Evolutionary conservation across 2,329 filamentous ascomycete species (phyloP).

Genomic region (Sarocladium brachiariae): DNA sequence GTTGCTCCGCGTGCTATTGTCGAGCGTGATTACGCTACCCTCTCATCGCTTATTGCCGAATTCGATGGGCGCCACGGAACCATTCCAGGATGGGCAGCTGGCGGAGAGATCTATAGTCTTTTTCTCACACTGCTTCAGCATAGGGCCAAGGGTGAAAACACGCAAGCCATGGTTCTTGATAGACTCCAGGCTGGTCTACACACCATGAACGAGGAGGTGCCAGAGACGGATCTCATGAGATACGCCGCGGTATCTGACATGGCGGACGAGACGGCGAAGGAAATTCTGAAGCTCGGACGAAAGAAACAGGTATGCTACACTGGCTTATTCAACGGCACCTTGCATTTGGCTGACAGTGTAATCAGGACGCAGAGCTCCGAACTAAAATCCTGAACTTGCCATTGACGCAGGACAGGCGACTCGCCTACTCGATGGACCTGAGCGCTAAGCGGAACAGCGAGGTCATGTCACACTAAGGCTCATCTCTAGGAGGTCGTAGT

Average conservation of each 20-base stretch:
- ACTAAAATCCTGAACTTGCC: conserved; percentile 49
- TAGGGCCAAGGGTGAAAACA: conserved; percentile 32
- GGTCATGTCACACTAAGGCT: conserved; percentile 44
- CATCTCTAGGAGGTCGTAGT: not conserved
- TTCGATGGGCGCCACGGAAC: conserved; percentile 58
- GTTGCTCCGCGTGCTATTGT: conserved; percentile 81
- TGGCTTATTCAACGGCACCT: too few species aligned
- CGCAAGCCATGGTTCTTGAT: conserved; percentile 43
- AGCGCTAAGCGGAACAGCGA: conserved; percentile 62
- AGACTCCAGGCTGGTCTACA: conserved; percentile 50
- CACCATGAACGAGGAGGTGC: conserved; percentile 41
- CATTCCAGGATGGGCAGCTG: conserved; percentile 68
- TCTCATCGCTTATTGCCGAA: conserved; percentile 62
- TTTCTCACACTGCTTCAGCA: conserved; percentile 48
- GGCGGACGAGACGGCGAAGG: conserved; percentile 63
- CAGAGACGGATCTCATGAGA: conserved; percentile 43
- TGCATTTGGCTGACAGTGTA: conserved; percentile 14
- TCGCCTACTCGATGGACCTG: conserved; percentile 64
- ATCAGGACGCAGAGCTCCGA: conserved; percentile 29
- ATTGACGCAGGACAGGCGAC: conserved; percentile 64
- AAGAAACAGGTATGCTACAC: conserved; percentile 46
- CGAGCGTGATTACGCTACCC: conserved; percentile 66
- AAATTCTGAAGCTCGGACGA: conserved; percentile 49
- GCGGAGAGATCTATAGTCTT: conserved; percentile 70
- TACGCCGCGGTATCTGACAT: conserved; percentile 75